phyloP scores from a whole-genome alignment of 2,329 filamentous ascomycete species.

The Fusarium ramigenum region DNA sequence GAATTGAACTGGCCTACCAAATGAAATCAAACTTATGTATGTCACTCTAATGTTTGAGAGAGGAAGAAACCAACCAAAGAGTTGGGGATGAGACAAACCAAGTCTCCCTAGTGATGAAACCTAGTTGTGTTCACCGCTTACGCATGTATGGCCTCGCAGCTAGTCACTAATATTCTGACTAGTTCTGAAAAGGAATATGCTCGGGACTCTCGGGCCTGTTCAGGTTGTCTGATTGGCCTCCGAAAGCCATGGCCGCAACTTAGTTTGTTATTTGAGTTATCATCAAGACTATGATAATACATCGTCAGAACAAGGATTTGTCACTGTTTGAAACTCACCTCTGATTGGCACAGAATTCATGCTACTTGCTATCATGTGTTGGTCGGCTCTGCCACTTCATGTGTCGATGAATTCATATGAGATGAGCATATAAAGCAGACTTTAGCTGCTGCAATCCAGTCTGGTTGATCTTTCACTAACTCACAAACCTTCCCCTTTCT shows the following conservation, averaged over 20 bases:
- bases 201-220: background rate
- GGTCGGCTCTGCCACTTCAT: too few relatives aligned
- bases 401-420: too few relatives aligned
- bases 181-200: background rate
- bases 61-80: background rate
- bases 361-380: too few relatives aligned
- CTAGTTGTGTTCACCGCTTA: background rate
- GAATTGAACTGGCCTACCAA: too few relatives aligned
- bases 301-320: background rate
- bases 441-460: background rate
- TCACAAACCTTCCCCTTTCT: fast-evolving
- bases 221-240: background rate
- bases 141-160: too few relatives aligned
- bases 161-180: background rate
- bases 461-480: fast-evolving
- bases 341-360: background rate
- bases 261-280: background rate
- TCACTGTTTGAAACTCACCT: fast-evolving
- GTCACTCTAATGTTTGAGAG: fast-evolving
- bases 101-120: background rate
- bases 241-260: fast-evolving
- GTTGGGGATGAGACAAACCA: background rate
- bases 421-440: background rate
- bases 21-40: background rate
- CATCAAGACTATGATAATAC: background rate